Evolutionary conservation across 2,329 filamentous ascomycete species (phyloP), one percentile per base, ranked within the genome.

Genomic region (Aspergillus brunneoviolaceus): DNA sequence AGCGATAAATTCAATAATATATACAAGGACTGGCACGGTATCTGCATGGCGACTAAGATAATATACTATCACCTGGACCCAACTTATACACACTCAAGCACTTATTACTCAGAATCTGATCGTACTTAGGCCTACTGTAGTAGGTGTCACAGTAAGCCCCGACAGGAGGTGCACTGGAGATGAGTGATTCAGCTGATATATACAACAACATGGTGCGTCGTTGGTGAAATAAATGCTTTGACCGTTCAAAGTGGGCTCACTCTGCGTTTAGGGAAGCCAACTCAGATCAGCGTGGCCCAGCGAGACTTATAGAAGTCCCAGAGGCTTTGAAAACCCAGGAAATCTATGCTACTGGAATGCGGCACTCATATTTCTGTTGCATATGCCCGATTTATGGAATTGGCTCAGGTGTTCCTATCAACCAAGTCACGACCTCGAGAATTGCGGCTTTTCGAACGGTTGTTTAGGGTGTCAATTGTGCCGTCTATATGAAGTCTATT

Each of bases 301-400:
- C 11, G 49, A 61, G 10, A 10, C 19, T 27, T 47, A 31, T 16
- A 56, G 7, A 19, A 21, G 25, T 2, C 54, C 45, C 29, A 53
- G 49, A 56, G 61, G 64, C 27, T 63, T 66, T 59, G 42, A 54
- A 23, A 49, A 56, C 23, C 31, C 49, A 11, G n/a, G 35, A 3
- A 49, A 42, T 25, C 49, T 66, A 10, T 73, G 72, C 58, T 74
- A 74, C 61, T 66, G 71, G 19, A 75, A 72, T 60, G 60, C 62
- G 7, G 55, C 56, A 14, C 60, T 72, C 5, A 57, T 65, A 14
- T 31, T 68, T 47, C 57, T 74, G 25, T 60, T 74, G n/a, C 68
- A 72, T 61, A 63, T 62, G 1, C 67, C 69, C 2, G 10, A 63
- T 1, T 57, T 74, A 25, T 5, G 69, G 35, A 67, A 71, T 33